These are phyloP conservation scores for Passalora sequoiae DNA, from an alignment of 2,329 filamentous ascomycete genomes.

Conservation along the genomic window DNA sequence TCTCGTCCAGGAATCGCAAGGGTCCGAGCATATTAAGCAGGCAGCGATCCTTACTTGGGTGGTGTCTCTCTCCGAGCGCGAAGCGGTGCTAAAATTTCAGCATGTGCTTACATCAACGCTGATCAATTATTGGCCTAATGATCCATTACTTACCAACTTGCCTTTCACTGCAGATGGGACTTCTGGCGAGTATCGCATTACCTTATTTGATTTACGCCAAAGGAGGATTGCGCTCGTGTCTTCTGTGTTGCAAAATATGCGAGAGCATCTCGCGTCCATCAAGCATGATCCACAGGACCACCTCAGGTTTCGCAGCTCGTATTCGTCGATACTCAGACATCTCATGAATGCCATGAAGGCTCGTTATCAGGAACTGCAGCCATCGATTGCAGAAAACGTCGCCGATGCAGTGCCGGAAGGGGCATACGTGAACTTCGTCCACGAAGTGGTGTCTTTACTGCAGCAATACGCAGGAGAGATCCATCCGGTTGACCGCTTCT, in stretches of 20 bases:
- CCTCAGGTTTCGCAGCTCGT: constrained; percentile 42
- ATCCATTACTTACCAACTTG: constrained; percentile 52
- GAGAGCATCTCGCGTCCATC: constrained; percentile 40
- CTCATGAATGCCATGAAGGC: constrained; percentile 58
- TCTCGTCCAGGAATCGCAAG: constrained; percentile 37
- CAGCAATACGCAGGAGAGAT: constrained; percentile 59
- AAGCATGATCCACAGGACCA: constrained; percentile 29
- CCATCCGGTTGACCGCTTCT: constrained; percentile 53
- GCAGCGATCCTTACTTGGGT: constrained; percentile 53
- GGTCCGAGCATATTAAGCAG: constrained; percentile 42
- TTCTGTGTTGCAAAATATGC: constrained; percentile 55
- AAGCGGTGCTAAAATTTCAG: constrained; percentile 58
- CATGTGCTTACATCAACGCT: constrained; percentile 52
- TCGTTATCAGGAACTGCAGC: constrained; percentile 53
- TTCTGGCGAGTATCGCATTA: constrained; percentile 44
- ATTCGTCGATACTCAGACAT: constrained; percentile 48
- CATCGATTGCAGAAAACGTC: constrained; percentile 12
- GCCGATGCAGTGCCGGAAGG: constrained; percentile 38
- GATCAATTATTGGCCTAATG: constrained; percentile 42
- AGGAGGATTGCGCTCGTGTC: constrained; percentile 54
- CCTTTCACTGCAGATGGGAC: constrained; percentile 48
- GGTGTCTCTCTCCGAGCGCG: constrained; percentile 53
- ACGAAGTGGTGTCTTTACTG: constrained; percentile 53
- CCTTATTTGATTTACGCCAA: constrained; percentile 48
- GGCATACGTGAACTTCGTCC: constrained; percentile 58